Base-by-base conservation (phyloP, 345 rosid genomes). In the Microthlaspi erraticum region DNA sequence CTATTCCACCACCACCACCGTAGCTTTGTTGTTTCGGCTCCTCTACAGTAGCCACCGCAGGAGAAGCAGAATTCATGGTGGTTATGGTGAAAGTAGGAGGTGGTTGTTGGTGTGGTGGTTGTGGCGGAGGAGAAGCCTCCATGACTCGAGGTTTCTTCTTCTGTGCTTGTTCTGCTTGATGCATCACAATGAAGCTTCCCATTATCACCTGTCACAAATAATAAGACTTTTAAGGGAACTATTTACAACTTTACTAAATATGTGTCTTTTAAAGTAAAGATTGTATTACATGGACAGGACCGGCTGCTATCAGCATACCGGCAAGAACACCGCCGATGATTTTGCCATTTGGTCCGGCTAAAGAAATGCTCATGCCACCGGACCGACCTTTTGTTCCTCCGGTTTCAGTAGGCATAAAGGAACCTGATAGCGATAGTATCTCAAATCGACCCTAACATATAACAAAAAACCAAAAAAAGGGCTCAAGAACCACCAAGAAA, bases 321-420 rank as follows among this genome's bases (percentile, higher is more conserved):
- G 97, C 97, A 48, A 95, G 91, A 50, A 93, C 94, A 68, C 98
- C 98, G 0, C 98, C 99, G 3, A 95, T 74, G 71, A 95, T 94
- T 20, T 86, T 92, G 39, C 98, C 98, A 64, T 95, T 96, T 3
- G 91, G 88, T 70, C 94, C 91, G 1, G 97, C 97, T 81, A 90
- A 85, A 33, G 98, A 89, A 61, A 95, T 79, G 58, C 99, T 95
- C 96, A 95, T 89, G 42, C 99, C 98, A 58, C 99, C 99, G 0
- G 98, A 83, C 63, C 91, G 87, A 80, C 98, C 85, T 78, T 81
- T 84, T 10, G 88, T 80, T 74, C 96, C 97, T 70, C 87, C 88
- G 67, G 72, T 81, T 18, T 84, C 92, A 60, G 80, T 83, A 17
- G 93, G 97, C 81, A 85, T 87, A 60, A 71, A 92, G 36, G 97